phyloP scores from a whole-genome alignment of 768 basidiomycete genomes.

The Pleurotus cornucopiae region DNA sequence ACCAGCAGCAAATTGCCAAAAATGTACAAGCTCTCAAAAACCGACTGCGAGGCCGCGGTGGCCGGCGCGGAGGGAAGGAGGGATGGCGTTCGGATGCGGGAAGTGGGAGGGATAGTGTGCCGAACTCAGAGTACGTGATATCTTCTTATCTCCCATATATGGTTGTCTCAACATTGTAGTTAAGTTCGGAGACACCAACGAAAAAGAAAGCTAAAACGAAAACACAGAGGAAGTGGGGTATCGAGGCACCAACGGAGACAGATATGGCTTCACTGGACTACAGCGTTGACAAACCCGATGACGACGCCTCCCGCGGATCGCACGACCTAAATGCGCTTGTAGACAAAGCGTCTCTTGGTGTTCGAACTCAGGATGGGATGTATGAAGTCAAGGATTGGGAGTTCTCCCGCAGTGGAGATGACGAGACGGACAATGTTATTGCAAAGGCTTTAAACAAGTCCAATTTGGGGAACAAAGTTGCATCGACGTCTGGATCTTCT shows the following conservation, averaged over 20 bases:
- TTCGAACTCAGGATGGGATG: conserved; percentile 63
- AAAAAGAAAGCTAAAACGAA: conserved; percentile 68
- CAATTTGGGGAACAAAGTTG: conserved; percentile 27
- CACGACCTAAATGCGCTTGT: conserved; percentile 60
- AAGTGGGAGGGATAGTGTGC: conserved; percentile 57
- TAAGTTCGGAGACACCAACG: conserved; percentile 57
- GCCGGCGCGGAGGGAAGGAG: conserved; percentile 45
- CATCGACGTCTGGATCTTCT: conserved; percentile 32
- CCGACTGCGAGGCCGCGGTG: conserved; percentile 72
- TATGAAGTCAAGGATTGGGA: conserved; percentile 79
- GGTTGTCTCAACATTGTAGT: background rate
- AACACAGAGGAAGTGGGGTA: conserved; percentile 88
- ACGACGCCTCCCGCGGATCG: conserved; percentile 24
- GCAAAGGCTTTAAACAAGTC: conserved; percentile 49
- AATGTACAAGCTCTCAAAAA: conserved; percentile 90
- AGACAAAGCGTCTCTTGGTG: conserved; percentile 73
- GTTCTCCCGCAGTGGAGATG: conserved; percentile 38
- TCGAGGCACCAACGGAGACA: conserved; percentile 70
- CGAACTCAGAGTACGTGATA: conserved; percentile 65
- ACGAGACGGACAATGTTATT: conserved; percentile 49
- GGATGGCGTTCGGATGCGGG: conserved; percentile 44
- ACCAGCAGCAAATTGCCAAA: conserved; percentile 88
- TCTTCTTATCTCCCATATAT: background rate
- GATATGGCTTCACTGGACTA: conserved; percentile 96
- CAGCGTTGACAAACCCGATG: conserved; percentile 54